Evolutionary conservation across 192 early-diverging fungal species (phyloP), one percentile per base, ranked within the genome.

Genomic region (Podila epicladia): DNA sequence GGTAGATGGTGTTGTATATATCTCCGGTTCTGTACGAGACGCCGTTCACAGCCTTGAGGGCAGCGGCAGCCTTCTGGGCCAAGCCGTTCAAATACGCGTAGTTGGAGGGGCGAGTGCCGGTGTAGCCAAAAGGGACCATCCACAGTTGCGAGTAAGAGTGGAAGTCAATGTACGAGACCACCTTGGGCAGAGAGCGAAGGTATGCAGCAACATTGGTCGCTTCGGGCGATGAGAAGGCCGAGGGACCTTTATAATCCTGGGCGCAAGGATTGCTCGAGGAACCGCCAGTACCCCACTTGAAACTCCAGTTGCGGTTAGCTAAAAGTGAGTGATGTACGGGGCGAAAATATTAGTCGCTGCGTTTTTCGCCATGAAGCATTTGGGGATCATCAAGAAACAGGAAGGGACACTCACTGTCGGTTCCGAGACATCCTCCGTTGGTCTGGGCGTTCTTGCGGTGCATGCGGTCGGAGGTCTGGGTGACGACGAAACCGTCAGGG

Each of bases 401-500:
- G 57, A 1, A 7, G n/a, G 45, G n/a, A 13, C 11, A 82, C 67
- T 41, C 62, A 71, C 74, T 79, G 73, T 86, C 84, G n/a, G 77
- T 80, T 26, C 77, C 77, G 50, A 73, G 61, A 49, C 77, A 80
- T 59, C 76, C 76, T 22, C 55, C 66, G 69, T 89, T 90, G 26
- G 75, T 67, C 63, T 88, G 84, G 15, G 75, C 61, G 62, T 86
- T 86, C 78, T 86, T 87, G 65, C 86, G 74, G 59, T 83, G 83
- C 69, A 87, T 58, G 22, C 85, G 84, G 71, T 87, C 72, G 6
- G 78, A 38, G 29, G 72, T 71, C 65, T 85, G 82, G 50, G 86
- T 85, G 67, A 86, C 75, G 1, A 85, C 87, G 63, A 90, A 91
- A 9, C 91, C 91, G 59, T 92, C 91, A 8, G 85, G 84, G 78